phyloP scores from a whole-genome alignment of 2,329 filamentous ascomycete genomes.

The Fusarium dimerum region DNA sequence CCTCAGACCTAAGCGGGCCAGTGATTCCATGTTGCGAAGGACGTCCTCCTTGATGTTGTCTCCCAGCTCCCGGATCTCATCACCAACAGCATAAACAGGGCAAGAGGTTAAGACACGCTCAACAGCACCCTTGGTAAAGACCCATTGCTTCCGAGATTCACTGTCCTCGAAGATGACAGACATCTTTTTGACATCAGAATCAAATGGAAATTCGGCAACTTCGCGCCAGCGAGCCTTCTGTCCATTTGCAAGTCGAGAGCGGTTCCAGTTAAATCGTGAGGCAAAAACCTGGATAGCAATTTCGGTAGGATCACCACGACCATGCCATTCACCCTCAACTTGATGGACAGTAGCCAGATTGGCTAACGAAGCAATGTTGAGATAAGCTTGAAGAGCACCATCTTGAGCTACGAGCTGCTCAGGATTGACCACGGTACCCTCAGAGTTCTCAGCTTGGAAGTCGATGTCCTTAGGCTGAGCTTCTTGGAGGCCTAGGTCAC shows the following conservation, averaged over 20 bases:
- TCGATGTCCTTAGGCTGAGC: conserved; percentile 42
- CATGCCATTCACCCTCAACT: conserved; percentile 53
- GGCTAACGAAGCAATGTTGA: conserved; percentile 60
- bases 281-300: conserved; percentile 74
- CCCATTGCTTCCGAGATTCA: conserved; percentile 31
- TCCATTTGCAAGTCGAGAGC: conserved; percentile 49
- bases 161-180: conserved; percentile 62
- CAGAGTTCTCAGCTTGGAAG: conserved; percentile 30
- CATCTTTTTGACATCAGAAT: conserved; percentile 74
- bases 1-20: conserved; percentile 64
- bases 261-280: conserved; percentile 64
- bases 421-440: conserved; percentile 27
- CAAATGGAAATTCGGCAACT: conserved; percentile 69
- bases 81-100: conserved; percentile 47
- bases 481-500: conserved; percentile 45
- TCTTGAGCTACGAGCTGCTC: conserved; percentile 44
- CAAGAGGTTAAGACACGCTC: conserved; percentile 67
- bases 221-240: conserved; percentile 52
- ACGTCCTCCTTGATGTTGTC: conserved; percentile 56
- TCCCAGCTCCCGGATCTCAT: conserved; percentile 44
- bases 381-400: conserved; percentile 50
- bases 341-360: conserved; percentile 53
- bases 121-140: conserved; percentile 65
- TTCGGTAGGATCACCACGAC: conserved; percentile 67
- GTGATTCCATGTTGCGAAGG: conserved; percentile 63